Evolutionary conservation across 2,329 filamentous ascomycete genomes (phyloP).

Genomic region (Fusarium proliferatum): DNA sequence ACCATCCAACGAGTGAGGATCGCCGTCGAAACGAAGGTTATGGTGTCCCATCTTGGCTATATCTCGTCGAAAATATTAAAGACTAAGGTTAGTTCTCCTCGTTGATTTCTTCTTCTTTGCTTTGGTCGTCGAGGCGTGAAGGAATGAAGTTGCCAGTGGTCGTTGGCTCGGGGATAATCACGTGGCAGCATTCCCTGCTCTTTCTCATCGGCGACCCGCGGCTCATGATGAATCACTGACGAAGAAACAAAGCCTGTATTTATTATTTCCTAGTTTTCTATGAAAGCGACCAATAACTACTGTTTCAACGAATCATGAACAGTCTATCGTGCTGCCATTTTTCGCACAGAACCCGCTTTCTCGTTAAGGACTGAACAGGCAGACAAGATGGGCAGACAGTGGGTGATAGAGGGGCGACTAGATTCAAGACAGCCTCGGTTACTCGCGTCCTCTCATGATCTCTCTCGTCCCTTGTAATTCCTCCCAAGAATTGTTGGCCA

Average conservation of each 20-base stretch:
- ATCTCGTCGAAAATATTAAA: neutral
- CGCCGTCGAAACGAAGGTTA: slow-evolving; percentile 51
- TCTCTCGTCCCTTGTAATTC: slow-evolving; percentile 1
- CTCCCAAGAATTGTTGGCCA: neutral
- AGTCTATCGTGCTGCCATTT: slow-evolving; percentile 6
- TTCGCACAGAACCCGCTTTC: slow-evolving; percentile 8
- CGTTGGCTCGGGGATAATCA: slow-evolving; percentile 32
- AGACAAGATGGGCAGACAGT: slow-evolving; percentile 3
- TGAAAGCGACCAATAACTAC: neutral
- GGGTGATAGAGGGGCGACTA: neutral
- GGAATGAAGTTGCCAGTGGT: neutral
- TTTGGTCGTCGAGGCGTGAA: neutral
- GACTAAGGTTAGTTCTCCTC: neutral
- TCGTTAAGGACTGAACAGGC: neutral
- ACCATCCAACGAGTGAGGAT: slow-evolving; percentile 49
- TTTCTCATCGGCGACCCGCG: neutral
- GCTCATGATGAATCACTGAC: neutral
- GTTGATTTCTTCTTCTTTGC: neutral
- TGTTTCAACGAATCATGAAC: neutral
- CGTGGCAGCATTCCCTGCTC: slow-evolving; percentile 14
- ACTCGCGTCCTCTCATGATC: slow-evolving; percentile 21
- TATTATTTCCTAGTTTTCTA: neutral
- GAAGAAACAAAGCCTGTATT: neutral
- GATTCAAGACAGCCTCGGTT: slow-evolving; percentile 18
- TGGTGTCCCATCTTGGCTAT: slow-evolving; percentile 45